Base-by-base conservation (phyloP, 2,329 filamentous ascomycete species). In the Fusarium chaquense region DNA sequence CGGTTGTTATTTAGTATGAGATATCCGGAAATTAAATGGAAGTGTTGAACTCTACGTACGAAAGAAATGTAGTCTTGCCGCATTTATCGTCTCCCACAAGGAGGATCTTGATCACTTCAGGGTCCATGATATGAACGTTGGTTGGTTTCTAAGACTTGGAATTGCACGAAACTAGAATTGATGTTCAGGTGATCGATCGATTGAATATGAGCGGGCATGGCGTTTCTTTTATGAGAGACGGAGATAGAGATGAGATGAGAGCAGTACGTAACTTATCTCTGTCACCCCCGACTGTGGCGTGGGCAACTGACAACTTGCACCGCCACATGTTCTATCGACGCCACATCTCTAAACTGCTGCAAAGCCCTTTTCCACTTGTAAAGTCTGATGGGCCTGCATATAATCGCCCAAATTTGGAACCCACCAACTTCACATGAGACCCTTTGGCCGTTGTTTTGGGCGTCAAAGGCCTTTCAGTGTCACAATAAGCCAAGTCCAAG, bases 51-150 rank as follows among this genome's bases (percentile, higher is more conserved):
- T 51, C 54, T 71, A 83, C 87, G 69, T 74, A 89, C 87, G 87
- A 88, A 73, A 90, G 75, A 76, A 90, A 89, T 1, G 84, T 87
- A 24, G 86, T 87, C 77, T 90, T 90, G 57, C 87, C 87, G 67
- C 86, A 86, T 73, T 82, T 81, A 63, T 85, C 82, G 76, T 90
- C 87, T 33, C 88, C 87, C n/a, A 90, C 79, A 22, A 89, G 76
- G 30, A 90, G 76, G 16, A 90, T 79, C n/a, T 81, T 86, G 72
- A 88, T 80, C 50, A 80, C 80, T 57, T 84, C 77, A 38, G 80
- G 71, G 53, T 87, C 84, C 83, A 86, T 86, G 12, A 24, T 56
- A 46, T 54, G n/a, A 16, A 38, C 51, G 16, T 13, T 15, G 44
- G 28, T 30, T 30, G 20, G 26, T 16, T 11, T 35, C 6, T 43